phyloP scores from a whole-genome alignment of 805 yeast species.

The Saccharomycopsis guyanensis region DNA sequence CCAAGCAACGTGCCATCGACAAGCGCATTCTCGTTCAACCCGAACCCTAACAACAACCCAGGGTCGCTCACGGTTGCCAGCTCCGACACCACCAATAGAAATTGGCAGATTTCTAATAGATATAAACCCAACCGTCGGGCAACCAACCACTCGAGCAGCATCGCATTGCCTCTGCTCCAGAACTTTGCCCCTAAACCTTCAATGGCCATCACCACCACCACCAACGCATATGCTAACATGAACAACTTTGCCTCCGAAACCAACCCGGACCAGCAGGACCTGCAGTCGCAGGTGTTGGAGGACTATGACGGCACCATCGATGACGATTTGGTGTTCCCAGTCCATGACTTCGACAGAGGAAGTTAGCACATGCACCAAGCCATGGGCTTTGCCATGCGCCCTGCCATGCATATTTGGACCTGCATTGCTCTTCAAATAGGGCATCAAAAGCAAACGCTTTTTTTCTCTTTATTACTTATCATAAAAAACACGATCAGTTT shows the following conservation, averaged over 20 bases:
- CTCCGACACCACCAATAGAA: not conserved
- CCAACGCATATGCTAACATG: slow-evolving; percentile 28
- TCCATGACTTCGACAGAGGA: slow-evolving; percentile 2
- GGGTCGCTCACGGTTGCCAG: too few species aligned
- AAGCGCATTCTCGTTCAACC: not conserved
- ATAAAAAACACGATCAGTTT: too few species aligned
- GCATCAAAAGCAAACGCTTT: too few species aligned
- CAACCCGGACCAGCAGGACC: not conserved
- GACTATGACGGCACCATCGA: not conserved
- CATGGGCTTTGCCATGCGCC: not conserved
- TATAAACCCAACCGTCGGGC: slow-evolving; percentile 4
- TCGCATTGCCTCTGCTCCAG: slow-evolving; percentile 12
- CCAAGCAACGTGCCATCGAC: not conserved
- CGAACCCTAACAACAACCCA: not conserved
- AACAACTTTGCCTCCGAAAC: not conserved
- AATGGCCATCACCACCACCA: slow-evolving; percentile 28
- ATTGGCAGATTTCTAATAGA: slow-evolving; percentile 6
- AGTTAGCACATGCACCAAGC: not conserved
- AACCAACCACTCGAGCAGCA: slow-evolving; percentile 2
- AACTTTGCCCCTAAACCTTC: slow-evolving; percentile 25
- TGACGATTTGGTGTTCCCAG: slow-evolving; percentile 3
- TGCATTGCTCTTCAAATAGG: too few species aligned
- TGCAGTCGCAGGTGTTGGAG: not conserved
- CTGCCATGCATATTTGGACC: too few species aligned
- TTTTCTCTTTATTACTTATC: too few species aligned